These are phyloP conservation scores for Pseudogymnoascus sp. DNA, from an alignment of 2,329 filamentous ascomycete species.

Conservation along the genomic window DNA sequence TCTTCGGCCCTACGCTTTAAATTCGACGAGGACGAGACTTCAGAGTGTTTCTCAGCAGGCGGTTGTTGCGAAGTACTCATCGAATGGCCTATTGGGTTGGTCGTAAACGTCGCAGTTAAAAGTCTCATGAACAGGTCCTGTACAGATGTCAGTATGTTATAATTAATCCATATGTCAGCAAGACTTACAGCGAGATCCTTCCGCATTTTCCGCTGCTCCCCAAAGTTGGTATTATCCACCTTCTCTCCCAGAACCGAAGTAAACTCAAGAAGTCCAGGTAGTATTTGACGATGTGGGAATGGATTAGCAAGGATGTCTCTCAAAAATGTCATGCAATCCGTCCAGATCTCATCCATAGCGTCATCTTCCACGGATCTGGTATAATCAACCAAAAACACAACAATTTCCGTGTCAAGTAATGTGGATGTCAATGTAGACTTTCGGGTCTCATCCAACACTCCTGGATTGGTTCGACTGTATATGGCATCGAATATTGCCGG, in stretches of 20 bases:
- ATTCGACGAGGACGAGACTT: conserved; percentile 26
- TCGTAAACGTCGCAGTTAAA: conserved; percentile 89
- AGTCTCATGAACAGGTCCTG: conserved; percentile 84
- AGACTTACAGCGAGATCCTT: conserved; percentile 72
- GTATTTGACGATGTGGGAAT: conserved; percentile 84
- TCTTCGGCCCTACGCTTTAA: conserved; percentile 53
- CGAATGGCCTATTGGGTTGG: conserved; percentile 66
- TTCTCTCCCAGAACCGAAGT: conserved; percentile 86
- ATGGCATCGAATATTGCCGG: conserved; percentile 94
- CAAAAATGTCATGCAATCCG: conserved; percentile 84
- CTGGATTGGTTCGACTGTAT: conserved; percentile 85
- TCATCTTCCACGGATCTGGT: conserved; percentile 87
- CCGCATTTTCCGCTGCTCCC: conserved; percentile 86
- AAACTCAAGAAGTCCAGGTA: conserved; percentile 81
- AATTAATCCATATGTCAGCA: background rate
- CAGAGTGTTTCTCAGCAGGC: conserved; percentile 33
- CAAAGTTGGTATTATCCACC: conserved; percentile 95
- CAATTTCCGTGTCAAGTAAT: conserved; percentile 73
- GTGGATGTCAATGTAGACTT: conserved; percentile 86
- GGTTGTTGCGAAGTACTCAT: conserved; percentile 44
- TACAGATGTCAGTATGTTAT: conserved; percentile 24
- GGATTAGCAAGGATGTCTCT: conserved; percentile 87
- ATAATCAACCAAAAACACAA: conserved; percentile 85
- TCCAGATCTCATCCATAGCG: conserved; percentile 97
- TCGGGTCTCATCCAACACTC: conserved; percentile 66